Evolutionary conservation across 2,329 filamentous ascomycete species (phyloP).

Genomic region (Paracoccidioides brasiliensis): DNA sequence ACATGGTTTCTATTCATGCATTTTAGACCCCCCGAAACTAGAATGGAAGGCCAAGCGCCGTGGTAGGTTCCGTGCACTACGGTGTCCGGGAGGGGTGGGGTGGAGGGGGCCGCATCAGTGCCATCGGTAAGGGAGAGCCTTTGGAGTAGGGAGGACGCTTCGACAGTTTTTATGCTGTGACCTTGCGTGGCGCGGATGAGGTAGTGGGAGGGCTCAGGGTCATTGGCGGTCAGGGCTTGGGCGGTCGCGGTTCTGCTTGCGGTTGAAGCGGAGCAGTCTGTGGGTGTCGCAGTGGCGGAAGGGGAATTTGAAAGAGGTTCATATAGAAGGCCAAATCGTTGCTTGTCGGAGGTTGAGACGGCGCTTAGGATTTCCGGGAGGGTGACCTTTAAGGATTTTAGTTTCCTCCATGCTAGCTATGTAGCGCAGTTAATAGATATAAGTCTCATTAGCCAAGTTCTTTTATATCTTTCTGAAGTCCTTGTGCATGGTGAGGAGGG

Average conservation of each 20-base stretch:
- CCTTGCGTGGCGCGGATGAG: slow-evolving; percentile 93
- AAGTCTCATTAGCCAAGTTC: not conserved
- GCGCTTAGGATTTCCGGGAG: slow-evolving; percentile 58
- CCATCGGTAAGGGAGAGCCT: slow-evolving; percentile 48
- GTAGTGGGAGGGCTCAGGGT: slow-evolving; percentile 50
- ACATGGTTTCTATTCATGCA: slow-evolving; percentile 79
- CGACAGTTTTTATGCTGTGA: slow-evolving; percentile 63
- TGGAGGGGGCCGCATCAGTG: not conserved
- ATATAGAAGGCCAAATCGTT: slow-evolving; percentile 70
- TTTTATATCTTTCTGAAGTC: not conserved
- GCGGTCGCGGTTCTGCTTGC: slow-evolving; percentile 20
- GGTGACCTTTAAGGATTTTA: slow-evolving; percentile 59
- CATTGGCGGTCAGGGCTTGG: slow-evolving; percentile 24
- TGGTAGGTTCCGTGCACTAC: slow-evolving; percentile 88
- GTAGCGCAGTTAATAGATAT: not conserved
- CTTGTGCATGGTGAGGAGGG: not conserved
- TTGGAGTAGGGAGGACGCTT: slow-evolving; percentile 56
- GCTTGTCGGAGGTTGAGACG: slow-evolving; percentile 71
- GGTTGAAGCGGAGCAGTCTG: slow-evolving; percentile 7
- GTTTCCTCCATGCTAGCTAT: slow-evolving; percentile 43
- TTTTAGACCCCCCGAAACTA: slow-evolving; percentile 62
- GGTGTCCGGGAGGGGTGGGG: slow-evolving; percentile 40
- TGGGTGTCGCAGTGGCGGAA: slow-evolving; percentile 7
- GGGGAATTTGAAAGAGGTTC: slow-evolving; percentile 21
- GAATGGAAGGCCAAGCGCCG: slow-evolving; percentile 61